Evolutionary conservation across 768 basidiomycete genomes (phyloP), one percentile per base, ranked within the genome.

Genomic region (Trametes sanguinea): DNA sequence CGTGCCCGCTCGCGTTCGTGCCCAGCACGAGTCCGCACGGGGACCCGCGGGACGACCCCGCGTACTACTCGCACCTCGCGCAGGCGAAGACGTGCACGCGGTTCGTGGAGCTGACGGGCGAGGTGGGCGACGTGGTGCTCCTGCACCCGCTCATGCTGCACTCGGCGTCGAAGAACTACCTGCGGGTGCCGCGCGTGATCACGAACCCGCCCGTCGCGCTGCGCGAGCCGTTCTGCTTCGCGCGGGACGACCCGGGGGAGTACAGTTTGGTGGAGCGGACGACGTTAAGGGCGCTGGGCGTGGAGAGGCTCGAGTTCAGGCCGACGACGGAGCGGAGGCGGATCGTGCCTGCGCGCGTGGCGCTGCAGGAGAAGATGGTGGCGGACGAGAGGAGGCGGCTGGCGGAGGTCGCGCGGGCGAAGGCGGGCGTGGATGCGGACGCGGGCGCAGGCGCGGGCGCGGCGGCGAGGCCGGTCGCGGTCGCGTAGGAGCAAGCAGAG

Each of bases 61-160:
- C 71, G 5, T 80, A 76, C 59, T 82, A 78, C 75, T 77, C 77
- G 22, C 78, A 83, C 68, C 72, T 78, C 51, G 69, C 76, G 50
- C 78, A 76, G 64, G 73, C 82, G 61, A 75, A 79, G 67, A 69
- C 67, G 51, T 80, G 77, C 71, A 67, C 68, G 57, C 47, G 37
- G 32, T 81, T 85, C 69, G 77, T 81, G 40, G 84, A 85, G 73
- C 75, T 84, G 72, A 85, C 84, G 2, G 85, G 85, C 43, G 76
- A 83, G 60, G 70, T 81, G 45, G 86, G 85, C n/a, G 86, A 87
- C 68, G 85, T 87, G 13, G 80, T 86, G 17, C 76, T 87, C 43
- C 74, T 86, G 74, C 85, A 87, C 71, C 84, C 85, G 11, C 71
- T 87, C 52, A 87, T 87, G 84, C 70, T 86, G 64, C 87, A 87